Conservation (phyloP, 306 rosid species). For the Cajanus cajan region DNA sequence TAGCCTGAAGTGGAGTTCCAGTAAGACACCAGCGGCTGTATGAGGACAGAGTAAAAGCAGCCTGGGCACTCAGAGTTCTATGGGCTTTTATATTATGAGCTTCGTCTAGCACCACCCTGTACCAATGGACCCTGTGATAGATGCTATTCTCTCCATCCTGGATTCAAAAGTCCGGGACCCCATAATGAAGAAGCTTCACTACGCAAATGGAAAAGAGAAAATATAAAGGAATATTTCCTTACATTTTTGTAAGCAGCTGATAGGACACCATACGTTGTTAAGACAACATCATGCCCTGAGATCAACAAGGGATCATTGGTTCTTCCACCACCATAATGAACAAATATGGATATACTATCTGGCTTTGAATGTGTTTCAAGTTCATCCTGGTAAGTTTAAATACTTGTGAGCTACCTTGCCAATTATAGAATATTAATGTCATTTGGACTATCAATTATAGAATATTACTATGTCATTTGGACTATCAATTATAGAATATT, state of each 20-base stretch:
- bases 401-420: slow-evolving; percentile 22
- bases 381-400: slow-evolving; percentile 64
- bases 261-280: slow-evolving; percentile 81
- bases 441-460: neutral
- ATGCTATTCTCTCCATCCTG: slow-evolving; percentile 69
- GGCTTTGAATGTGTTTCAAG: slow-evolving; percentile 72
- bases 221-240: slow-evolving; percentile 28
- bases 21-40: slow-evolving; percentile 93
- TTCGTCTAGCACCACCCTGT: slow-evolving; percentile 91
- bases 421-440: neutral
- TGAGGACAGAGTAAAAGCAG: slow-evolving; percentile 67
- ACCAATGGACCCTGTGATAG: slow-evolving; percentile 73
- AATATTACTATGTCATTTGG: neutral
- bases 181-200: neutral
- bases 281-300: slow-evolving; percentile 67
- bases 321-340: slow-evolving; percentile 82
- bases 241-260: slow-evolving; percentile 57
- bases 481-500: neutral
- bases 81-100: slow-evolving; percentile 79
- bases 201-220: neutral
- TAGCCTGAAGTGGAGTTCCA: slow-evolving; percentile 93
- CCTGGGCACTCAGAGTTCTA: slow-evolving; percentile 57
- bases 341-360: slow-evolving; percentile 63
- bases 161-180: slow-evolving; percentile 9
- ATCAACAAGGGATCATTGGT: slow-evolving; percentile 49